Evolutionary conservation across 2,329 filamentous ascomycete genomes (phyloP), one percentile per base, ranked within the genome.

Genomic region (Zarea fungicola): DNA sequence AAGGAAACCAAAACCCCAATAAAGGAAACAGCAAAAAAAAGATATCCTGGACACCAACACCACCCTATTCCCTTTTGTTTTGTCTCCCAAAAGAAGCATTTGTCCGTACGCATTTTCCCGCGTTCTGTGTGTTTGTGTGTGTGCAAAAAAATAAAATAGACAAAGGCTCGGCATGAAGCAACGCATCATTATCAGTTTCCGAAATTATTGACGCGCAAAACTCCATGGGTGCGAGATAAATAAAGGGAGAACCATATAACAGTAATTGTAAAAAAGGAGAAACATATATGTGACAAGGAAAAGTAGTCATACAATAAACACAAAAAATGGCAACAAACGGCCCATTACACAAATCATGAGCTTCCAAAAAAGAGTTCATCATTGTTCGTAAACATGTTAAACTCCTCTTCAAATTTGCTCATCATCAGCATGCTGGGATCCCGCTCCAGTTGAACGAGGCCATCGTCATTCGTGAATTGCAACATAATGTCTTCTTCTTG

Each of bases 391-490:
- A 80, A 78, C 73, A 81, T 75, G 60, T 67, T 67, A 26, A 74
- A 77, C 36, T 75, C 73, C 36, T 80, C 77, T 46, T 78, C 76
- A 56, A 77, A 78, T 62, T 78, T 78, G 63, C 63, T 68, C 58
- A 76, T 69, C 65, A 76, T 70, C 44, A 76, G 63, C 68, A 76
- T 69, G 60, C 63, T 70, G 25, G 72, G 60, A 31, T 77, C 74
- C 32, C 67, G 66, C 50, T 75, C 71, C 8, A 75, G 62, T 49
- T 65, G 68, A 13, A 70, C 65, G 29, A 75, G 62, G 23, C 66
- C 63, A 18, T 71, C 69, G 34, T 72, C 69, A 14, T 42, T 42
- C 13, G 37, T 48, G 26, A 48, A 48, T 29, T 48, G 45, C 18
- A 14, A 60, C 59, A 55, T 71, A 68, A 48, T 73, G 59, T 26